These are phyloP conservation scores for Mortierella alpina DNA, from an alignment of 192 early-diverging fungal species.

Conservation along the genomic window DNA sequence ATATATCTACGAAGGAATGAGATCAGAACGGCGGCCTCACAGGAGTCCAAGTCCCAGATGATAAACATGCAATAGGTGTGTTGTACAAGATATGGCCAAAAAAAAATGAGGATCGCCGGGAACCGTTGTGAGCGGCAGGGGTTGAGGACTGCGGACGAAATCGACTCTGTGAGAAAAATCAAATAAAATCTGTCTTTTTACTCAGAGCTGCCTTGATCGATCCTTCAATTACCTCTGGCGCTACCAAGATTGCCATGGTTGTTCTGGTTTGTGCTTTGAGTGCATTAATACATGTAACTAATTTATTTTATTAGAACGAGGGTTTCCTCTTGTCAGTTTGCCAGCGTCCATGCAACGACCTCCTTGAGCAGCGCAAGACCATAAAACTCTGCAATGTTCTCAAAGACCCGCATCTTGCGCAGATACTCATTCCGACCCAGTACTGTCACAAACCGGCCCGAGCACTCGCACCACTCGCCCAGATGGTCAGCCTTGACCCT, in stretches of 20 bases:
- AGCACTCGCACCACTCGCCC: slow-evolving; percentile 79
- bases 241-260: too few relatives aligned
- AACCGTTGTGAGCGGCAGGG: too few relatives aligned
- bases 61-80: too few relatives aligned
- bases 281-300: too few relatives aligned
- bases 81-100: too few relatives aligned
- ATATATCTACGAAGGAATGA: background rate
- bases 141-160: too few relatives aligned
- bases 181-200: background rate
- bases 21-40: too few relatives aligned
- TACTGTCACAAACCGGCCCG: slow-evolving; percentile 68
- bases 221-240: background rate
- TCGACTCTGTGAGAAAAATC: background rate
- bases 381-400: slow-evolving; percentile 71
- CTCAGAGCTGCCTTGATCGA: too few relatives aligned
- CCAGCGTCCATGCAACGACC: slow-evolving; percentile 64
- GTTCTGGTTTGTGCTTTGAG: too few relatives aligned
- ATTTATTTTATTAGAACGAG: background rate
- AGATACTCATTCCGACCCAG: slow-evolving; percentile 63
- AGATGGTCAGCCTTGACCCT: slow-evolving; percentile 86
- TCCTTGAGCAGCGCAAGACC: slow-evolving; percentile 66
- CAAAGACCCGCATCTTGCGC: slow-evolving; percentile 69
- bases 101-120: too few relatives aligned
- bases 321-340: background rate
- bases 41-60: too few relatives aligned